Conservation (phyloP, 2,329 filamentous ascomycete genomes). For the Cladosporium halotolerans region DNA sequence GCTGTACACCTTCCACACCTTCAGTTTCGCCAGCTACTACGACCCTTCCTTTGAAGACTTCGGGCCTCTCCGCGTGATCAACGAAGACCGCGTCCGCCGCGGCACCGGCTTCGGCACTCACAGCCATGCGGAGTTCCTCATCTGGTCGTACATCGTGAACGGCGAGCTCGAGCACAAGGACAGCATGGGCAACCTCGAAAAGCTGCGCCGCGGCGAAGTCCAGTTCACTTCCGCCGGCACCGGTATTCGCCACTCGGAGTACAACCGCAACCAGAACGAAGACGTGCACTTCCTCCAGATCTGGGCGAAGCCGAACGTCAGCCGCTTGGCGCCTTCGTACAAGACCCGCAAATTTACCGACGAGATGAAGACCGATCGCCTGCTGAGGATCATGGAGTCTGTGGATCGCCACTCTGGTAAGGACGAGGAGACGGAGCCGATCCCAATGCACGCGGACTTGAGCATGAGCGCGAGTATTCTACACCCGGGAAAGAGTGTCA, state of each 20-base stretch:
- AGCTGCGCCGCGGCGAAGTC: slow-evolving; percentile 73
- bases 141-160: slow-evolving; percentile 80
- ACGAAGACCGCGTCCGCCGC: slow-evolving; percentile 75
- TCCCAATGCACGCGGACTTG: slow-evolving; percentile 78
- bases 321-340: slow-evolving; percentile 66
- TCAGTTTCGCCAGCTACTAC: slow-evolving; percentile 70
- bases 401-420: slow-evolving; percentile 58
- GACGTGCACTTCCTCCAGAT: slow-evolving; percentile 84
- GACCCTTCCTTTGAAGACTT: slow-evolving; percentile 62
- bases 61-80: slow-evolving; percentile 75
- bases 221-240: slow-evolving; percentile 88
- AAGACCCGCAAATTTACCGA: slow-evolving; percentile 69
- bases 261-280: slow-evolving; percentile 65
- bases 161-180: slow-evolving; percentile 85
- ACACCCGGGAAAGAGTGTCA: slow-evolving; percentile 57
- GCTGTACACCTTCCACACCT: slow-evolving; percentile 82
- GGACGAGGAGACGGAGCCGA: slow-evolving; percentile 62
- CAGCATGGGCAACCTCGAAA: slow-evolving; percentile 65
- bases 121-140: slow-evolving; percentile 79
- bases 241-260: slow-evolving; percentile 72
- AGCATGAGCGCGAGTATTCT: slow-evolving; percentile 76
- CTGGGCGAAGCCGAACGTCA: slow-evolving; percentile 74
- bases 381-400: slow-evolving; percentile 71
- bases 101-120: slow-evolving; percentile 78
- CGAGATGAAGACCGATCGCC: slow-evolving; percentile 61